Evolutionary conservation across 257 asterid species (phyloP), one percentile per base, ranked within the genome.

Genomic region (Ajuga chamaepitys): DNA sequence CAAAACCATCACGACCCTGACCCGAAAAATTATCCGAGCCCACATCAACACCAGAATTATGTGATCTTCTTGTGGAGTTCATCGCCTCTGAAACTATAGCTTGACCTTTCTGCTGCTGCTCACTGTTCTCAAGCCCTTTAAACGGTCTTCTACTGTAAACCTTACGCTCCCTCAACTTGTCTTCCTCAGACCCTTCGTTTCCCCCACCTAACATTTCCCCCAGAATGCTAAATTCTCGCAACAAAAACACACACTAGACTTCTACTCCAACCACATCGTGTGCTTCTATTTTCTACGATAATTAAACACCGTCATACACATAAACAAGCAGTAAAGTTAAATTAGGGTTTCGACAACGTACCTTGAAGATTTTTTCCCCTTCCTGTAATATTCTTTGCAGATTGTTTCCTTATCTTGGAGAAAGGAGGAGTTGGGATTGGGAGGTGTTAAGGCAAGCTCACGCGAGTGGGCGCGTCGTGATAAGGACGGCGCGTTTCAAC

Each of bases 71-170:
- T 25, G 74, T 8, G 30, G 75, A 44, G 59, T 73, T 78, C 55
- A 66, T 53, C 24, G 77, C 95, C 66, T 80, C 85, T 37, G 74
- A 40, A 67, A 58, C 84, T 70, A 71, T 55, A 61, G 67, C 64
- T 64, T 71, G 81, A 71, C 50, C 57, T 46, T 70, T 77, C 20
- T 68, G 53, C 74, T 28, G 58, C 63, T 60, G 66, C 74, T 60
- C 66, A 66, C 79, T 72, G 57, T 53, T 74, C 70, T 84, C 76
- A 53, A 69, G 73, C 75, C 87, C 89, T 72, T 83, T 82, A 52
- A 81, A 77, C 44, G 89, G 75, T 70, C 88, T 82, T 71, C 94
- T 82, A 46, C 82, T 68, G 60, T 87, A 83, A 30, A 89, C 95
- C 72, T 85, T 87, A 67, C 85, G 81, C 59, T 85, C 95, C 21